Base-by-base conservation (phyloP, 108 stramenopile genomes). In the Discostella stelligeroides region DNA sequence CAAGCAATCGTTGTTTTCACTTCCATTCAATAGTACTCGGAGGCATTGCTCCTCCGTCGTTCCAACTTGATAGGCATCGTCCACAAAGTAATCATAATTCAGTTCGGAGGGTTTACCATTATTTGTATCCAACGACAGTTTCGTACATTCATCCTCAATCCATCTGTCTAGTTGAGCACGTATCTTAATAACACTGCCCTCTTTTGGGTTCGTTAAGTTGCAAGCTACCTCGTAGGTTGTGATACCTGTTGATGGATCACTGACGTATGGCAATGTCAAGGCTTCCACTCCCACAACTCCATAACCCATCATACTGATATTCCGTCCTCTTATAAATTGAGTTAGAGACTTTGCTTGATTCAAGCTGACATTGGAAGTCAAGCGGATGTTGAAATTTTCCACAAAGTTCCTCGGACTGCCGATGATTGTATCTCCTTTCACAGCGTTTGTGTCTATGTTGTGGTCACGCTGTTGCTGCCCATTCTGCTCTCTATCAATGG, bases 311-410 rank as follows among this genome's bases (percentile, higher is more conserved):
- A 37, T 42, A 21, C 21, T 29, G 30, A 63, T 86, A 64, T 89
- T 85, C 37, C 87, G 74, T 65, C 86, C 86, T 50, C 93, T 77
- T 27, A 94, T 7, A 28, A 20, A 50, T 68, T 72, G 66, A 23
- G 89, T 90, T 51, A 94, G 63, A 24, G 90, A 66, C 57, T 66
- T 79, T 2, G 92, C 92, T 60, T 78, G 24, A 17, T 34, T 24
- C 37, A 42, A 45, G 41, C 27, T 57, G 49, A 76, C 78, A 60
- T 75, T 83, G 21, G 79, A 27, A 28, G 83, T 73, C 47, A 94
- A 60, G 11, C 88, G 86, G 38, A 94, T 81, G 67, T 94, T 94
- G 76, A 79, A 94, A 69, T 94, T 94, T 64, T 94, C 90, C 4
- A 91, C 90, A 74, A 94, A 94, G 7, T 77, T 25, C 1, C 40